phyloP scores from a whole-genome alignment of 164 flowering plant genomes.

The Chimonanthus praecox region DNA sequence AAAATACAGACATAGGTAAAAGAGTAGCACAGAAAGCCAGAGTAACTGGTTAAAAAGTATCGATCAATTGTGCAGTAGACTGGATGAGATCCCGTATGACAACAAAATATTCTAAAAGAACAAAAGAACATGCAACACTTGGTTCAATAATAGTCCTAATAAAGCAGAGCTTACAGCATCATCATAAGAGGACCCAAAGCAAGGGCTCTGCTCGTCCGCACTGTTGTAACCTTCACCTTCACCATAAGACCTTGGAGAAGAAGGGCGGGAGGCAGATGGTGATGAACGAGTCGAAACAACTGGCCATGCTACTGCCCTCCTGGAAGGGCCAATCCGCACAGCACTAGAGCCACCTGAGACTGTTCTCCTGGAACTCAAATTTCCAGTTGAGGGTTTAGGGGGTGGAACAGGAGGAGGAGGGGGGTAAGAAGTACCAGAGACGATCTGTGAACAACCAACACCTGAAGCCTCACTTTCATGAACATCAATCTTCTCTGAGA shows the following conservation, averaged over 20 bases:
- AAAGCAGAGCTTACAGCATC: conserved; percentile 53
- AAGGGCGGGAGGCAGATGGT: conserved; percentile 73
- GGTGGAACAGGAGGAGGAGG: conserved; percentile 98
- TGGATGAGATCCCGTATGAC: not conserved
- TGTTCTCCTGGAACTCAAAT: conserved; percentile 41
- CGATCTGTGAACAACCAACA: conserved; percentile 28
- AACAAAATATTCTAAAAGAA: not conserved
- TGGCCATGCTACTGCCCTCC: conserved; percentile 69
- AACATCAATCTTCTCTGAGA: conserved; percentile 26
- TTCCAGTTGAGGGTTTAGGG: conserved; percentile 49
- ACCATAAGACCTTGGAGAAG: conserved; percentile 85
- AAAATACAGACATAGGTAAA: not conserved
- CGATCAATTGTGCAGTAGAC: not conserved
- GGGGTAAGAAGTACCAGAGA: conserved; percentile 44
- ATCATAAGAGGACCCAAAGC: conserved; percentile 66
- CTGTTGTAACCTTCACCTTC: conserved; percentile 98
- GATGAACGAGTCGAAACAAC: conserved; percentile 57
- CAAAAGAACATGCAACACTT: not conserved
- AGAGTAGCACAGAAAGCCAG: not conserved
- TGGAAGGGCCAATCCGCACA: conserved; percentile 53
- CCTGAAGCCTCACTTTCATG: conserved; percentile 36
- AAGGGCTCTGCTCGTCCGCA: conserved; percentile 88
- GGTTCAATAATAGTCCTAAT: no score
- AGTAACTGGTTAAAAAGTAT: not conserved
- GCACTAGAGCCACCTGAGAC: conserved; percentile 6